Percentiles rank a stretch among this genome's conserved stretches.
phyloP scores from a whole-genome alignment of 768 basidiomycete genomes.

The Obba rivulosa region DNA sequence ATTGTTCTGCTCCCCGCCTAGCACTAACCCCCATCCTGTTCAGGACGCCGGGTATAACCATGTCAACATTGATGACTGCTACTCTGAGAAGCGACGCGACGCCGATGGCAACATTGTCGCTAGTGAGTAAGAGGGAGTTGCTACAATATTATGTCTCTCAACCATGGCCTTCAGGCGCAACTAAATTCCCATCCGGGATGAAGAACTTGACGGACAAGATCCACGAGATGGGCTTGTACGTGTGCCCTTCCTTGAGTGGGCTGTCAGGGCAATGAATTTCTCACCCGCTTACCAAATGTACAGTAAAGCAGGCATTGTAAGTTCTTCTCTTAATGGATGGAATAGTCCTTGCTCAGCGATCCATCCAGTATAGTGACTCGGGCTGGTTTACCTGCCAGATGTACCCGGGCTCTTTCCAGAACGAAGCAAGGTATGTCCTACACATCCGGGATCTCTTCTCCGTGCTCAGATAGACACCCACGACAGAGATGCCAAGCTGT shows the following conservation, averaged over 20 bases:
- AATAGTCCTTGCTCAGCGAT: background rate
- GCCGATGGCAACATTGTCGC: constrained; percentile 50
- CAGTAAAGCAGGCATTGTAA: constrained; percentile 60
- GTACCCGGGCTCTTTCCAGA: constrained; percentile 62
- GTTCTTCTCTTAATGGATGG: constrained; percentile 13
- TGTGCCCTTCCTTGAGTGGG: constrained; percentile 24
- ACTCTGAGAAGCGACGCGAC: constrained; percentile 51
- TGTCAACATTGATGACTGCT: constrained; percentile 63
- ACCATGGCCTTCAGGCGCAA: constrained; percentile 32
- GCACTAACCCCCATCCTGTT: background rate
- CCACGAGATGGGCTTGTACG: constrained; percentile 53
- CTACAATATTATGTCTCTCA: background rate
- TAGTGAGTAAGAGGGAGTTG: constrained; percentile 9
- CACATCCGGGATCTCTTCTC: background rate
- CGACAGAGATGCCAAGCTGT: constrained; percentile 47
- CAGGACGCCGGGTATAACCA: constrained; percentile 56
- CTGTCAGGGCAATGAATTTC: too few relatives aligned
- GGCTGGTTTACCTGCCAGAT: constrained; percentile 64
- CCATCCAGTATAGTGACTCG: constrained; percentile 56
- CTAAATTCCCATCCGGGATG: constrained; percentile 56
- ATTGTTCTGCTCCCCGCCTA: background rate
- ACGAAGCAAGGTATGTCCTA: constrained; percentile 45
- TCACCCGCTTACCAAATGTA: background rate
- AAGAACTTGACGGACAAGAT: constrained; percentile 48
- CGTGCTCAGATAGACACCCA: background rate